These are phyloP conservation scores for Cochlearia excelsa DNA, from an alignment of 345 rosid species.

Conservation along the genomic window DNA sequence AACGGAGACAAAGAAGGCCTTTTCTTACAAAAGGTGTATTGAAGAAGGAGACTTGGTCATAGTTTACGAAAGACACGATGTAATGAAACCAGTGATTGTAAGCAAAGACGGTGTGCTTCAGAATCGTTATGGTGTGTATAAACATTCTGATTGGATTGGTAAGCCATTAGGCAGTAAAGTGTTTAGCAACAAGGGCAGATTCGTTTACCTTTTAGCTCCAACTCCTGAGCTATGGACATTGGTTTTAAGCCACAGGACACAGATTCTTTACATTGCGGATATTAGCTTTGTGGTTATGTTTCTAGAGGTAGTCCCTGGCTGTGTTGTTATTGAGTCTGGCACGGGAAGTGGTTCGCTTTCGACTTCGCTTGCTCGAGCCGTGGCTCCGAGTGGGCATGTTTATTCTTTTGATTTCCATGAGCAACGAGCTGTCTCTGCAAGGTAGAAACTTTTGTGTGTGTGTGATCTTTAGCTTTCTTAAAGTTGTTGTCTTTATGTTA, in stretches of 20 bases:
- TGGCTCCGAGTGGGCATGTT: conserved; percentile 89
- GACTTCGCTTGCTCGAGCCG: conserved; percentile 82
- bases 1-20: conserved; percentile 47
- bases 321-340: conserved; percentile 88
- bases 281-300: conserved; percentile 74
- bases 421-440: conserved; percentile 86
- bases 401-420: conserved; percentile 92
- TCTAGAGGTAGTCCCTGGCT: conserved; percentile 87
- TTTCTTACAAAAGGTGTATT: conserved; percentile 56
- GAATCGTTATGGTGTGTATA: conserved; percentile 83
- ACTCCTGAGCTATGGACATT: conserved; percentile 93
- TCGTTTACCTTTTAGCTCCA: conserved; percentile 75
- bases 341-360: conserved; percentile 94
- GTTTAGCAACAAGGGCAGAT: conserved; percentile 80
- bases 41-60: conserved; percentile 74
- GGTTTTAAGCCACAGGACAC: conserved; percentile 92
- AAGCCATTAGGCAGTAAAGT: conserved; percentile 94
- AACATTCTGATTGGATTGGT: conserved; percentile 91
- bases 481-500: background rate
- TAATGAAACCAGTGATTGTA: conserved; percentile 75
- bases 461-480: background rate
- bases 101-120: conserved; percentile 57
- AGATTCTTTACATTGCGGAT: conserved; percentile 93
- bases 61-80: conserved; percentile 79
- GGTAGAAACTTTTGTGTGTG: conserved; percentile 47